These are phyloP conservation scores for Pestalotiopsis sp. DNA, from an alignment of 2,329 filamentous ascomycete species.

Conservation along the genomic window DNA sequence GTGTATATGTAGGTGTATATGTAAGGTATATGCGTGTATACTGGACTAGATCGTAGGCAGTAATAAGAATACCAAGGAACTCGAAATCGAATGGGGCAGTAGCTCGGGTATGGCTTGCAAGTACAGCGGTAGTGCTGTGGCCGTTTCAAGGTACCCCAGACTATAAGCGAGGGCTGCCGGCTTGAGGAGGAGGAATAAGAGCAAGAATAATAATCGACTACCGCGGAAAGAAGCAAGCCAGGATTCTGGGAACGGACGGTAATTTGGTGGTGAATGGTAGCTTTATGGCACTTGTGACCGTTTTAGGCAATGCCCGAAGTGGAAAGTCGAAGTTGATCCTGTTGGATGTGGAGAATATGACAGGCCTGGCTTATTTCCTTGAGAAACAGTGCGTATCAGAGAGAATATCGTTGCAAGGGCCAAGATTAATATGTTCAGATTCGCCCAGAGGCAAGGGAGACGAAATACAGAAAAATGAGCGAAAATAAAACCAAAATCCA, in stretches of 20 bases:
- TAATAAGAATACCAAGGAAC: constrained; percentile 18
- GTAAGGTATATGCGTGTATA: not conserved
- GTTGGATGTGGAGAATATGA: constrained; percentile 44
- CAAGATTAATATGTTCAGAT: constrained; percentile 30
- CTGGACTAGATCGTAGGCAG: constrained; percentile 19
- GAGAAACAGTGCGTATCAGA: constrained; percentile 48
- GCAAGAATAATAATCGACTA: constrained; percentile 19
- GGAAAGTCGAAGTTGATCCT: constrained; percentile 39
- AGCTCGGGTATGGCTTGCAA: constrained; percentile 18
- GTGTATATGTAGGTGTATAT: not conserved
- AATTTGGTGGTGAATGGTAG: constrained; percentile 33
- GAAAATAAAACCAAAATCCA: constrained; percentile 11
- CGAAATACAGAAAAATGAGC: not conserved
- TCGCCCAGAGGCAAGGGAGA: constrained; percentile 11
- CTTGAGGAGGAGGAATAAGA: constrained; percentile 12
- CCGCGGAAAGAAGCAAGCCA: constrained; percentile 30
- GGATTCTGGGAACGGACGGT: constrained; percentile 32
- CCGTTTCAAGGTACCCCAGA: constrained; percentile 28
- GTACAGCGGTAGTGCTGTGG: constrained; percentile 28
- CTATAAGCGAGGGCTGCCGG: constrained; percentile 18
- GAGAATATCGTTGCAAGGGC: constrained; percentile 44
- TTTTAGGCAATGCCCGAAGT: constrained; percentile 43
- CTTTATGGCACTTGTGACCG: constrained; percentile 34
- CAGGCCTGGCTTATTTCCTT: constrained; percentile 46
- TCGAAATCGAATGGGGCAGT: constrained; percentile 13